A percentile compares a stretch with the other conserved stretches of the same genome.
Conservation (phyloP, 73 alveolate genomes). For the Tetrahymena borealis region DNA sequence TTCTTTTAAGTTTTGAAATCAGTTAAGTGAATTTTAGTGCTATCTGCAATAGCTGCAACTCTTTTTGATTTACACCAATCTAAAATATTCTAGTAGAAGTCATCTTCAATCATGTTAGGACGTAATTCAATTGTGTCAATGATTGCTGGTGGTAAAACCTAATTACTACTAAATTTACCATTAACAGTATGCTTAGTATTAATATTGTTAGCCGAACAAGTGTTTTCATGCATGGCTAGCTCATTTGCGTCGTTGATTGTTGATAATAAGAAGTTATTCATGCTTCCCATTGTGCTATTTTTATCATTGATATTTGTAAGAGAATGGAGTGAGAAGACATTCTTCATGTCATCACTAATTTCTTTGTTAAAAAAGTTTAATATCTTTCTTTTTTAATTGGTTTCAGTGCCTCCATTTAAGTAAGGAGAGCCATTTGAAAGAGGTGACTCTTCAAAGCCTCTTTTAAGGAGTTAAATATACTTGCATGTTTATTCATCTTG, state of each 20-base stretch:
- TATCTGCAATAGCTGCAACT: background rate
- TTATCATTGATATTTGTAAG: background rate
- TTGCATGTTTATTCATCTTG: background rate
- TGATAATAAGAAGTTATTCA: background rate
- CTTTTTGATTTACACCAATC: background rate
- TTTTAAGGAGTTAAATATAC: background rate
- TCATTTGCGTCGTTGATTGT: background rate
- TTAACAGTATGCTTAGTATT: background rate
- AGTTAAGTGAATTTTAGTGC: background rate
- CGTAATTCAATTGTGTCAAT: background rate
- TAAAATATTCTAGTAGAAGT: background rate
- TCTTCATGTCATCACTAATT: background rate
- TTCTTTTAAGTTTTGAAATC: background rate
- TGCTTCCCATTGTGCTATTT: too few relatives aligned
- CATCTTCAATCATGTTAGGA: background rate
- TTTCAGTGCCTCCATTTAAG: background rate
- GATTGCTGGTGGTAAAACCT: background rate
- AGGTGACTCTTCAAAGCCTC: background rate
- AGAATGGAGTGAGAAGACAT: background rate
- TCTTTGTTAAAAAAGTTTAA: background rate
- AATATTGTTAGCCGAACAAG: background rate
- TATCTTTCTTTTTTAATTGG: background rate
- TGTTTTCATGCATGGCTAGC: background rate
- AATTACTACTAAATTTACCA: background rate
- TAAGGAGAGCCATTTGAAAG: background rate